phyloP scores from a whole-genome alignment of 116 monocot species.

The Trichopus zeylanicus region DNA sequence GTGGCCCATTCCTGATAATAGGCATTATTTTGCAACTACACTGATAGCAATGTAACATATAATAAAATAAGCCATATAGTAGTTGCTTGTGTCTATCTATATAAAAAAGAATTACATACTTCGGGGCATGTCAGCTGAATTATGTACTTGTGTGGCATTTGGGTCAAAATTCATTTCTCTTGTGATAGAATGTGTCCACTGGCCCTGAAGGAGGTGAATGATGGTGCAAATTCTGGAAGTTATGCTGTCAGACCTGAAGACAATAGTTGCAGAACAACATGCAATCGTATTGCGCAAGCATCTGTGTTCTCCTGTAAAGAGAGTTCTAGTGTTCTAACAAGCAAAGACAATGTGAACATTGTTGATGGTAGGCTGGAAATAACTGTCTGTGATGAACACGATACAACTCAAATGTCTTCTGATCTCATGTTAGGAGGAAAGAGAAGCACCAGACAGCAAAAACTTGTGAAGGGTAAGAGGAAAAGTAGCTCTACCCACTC shows the following conservation, averaged over 20 bases:
- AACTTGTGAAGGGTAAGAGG: constrained; percentile 19
- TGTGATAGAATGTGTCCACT: not conserved
- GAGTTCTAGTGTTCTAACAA: not conserved
- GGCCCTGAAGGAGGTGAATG: not conserved
- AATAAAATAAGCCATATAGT: too few relatives aligned
- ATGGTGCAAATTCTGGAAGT: not conserved
- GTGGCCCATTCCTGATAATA: too few relatives aligned
- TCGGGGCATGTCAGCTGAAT: too few relatives aligned
- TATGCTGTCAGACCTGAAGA: not conserved
- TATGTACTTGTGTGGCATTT: too few relatives aligned
- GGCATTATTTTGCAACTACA: too few relatives aligned
- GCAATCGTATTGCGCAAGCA: not conserved
- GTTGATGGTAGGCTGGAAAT: not conserved
- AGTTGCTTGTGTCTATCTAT: too few relatives aligned
- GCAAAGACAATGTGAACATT: not conserved
- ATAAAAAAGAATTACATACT: too few relatives aligned
- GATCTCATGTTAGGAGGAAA: not conserved
- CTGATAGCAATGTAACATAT: too few relatives aligned
- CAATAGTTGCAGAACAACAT: not conserved
- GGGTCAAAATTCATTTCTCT: not conserved
- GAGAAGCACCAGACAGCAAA: constrained; percentile 7
- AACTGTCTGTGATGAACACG: not conserved
- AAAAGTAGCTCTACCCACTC: constrained; percentile 11
- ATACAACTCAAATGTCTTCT: constrained; percentile 3
- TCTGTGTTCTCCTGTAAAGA: not conserved